These are phyloP conservation scores for Debaryomycetaceae sp. DNA, from an alignment of 1,139 yeast genomes.

Conservation along the genomic window DNA sequence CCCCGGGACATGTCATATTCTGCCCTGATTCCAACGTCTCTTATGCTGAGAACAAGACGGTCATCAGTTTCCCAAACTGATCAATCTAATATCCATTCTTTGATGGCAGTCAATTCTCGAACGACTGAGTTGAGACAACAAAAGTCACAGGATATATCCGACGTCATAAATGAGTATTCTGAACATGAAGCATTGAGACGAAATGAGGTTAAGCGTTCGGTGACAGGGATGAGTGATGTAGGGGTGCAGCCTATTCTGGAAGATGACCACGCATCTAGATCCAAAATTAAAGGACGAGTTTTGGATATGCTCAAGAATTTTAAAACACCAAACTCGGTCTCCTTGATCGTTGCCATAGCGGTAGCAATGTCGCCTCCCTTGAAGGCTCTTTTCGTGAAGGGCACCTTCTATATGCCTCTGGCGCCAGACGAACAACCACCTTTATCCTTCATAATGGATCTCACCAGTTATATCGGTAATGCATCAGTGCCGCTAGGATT, in stretches of 20 bases:
- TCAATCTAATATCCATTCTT: slow-evolving; percentile 9
- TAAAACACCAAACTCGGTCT: slow-evolving; percentile 63
- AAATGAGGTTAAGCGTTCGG: slow-evolving; percentile 6
- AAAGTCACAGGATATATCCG: slow-evolving; percentile 51
- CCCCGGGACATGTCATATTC: neutral
- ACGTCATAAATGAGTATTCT: slow-evolving; percentile 61
- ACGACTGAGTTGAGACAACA: slow-evolving; percentile 37
- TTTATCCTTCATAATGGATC: slow-evolving; percentile 78
- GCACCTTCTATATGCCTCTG: slow-evolving; percentile 32
- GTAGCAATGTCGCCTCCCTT: slow-evolving; percentile 85
- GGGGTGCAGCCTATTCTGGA: slow-evolving; percentile 6
- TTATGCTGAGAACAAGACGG: slow-evolving; percentile 1
- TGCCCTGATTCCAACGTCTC: neutral
- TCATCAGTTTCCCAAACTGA: slow-evolving; percentile 6
- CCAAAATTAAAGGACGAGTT: slow-evolving; percentile 9
- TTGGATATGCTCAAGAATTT: slow-evolving; percentile 47
- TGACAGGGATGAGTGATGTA: slow-evolving; percentile 7
- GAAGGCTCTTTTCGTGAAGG: slow-evolving; percentile 66
- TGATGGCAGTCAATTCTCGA: slow-evolving; percentile 15
- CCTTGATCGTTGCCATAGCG: slow-evolving; percentile 58
- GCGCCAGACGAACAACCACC: slow-evolving; percentile 90
- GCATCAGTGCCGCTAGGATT: slow-evolving; percentile 90
- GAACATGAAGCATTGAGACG: slow-evolving; percentile 38
- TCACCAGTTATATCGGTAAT: slow-evolving; percentile 71
- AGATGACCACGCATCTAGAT: slow-evolving; percentile 1